A percentile compares a stretch with the other conserved stretches of the same genome.
These are phyloP conservation scores for Cucurbita maxima DNA, from an alignment of 306 rosid species.

Conservation along the genomic window DNA sequence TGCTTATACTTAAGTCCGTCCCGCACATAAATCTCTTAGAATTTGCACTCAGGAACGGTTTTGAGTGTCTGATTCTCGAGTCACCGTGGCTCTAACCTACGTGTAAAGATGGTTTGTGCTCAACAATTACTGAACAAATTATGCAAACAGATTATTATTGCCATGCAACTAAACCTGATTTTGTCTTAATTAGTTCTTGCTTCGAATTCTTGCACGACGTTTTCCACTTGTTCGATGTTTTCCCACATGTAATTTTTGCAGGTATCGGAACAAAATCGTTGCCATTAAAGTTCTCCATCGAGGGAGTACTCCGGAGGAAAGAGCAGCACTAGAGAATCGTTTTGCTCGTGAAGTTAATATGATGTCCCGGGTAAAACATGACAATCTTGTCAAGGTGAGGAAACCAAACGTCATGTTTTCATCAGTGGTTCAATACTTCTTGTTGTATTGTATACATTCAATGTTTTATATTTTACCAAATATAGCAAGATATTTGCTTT, in stretches of 20 bases:
- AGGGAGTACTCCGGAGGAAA: slow-evolving; percentile 69
- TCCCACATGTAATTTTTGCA: slow-evolving; percentile 23
- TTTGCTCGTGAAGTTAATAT: slow-evolving; percentile 86
- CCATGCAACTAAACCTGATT: not conserved
- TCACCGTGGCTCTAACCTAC: not conserved
- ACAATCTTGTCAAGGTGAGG: slow-evolving; percentile 79
- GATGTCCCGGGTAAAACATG: slow-evolving; percentile 96
- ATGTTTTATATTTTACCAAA: slow-evolving; percentile 7
- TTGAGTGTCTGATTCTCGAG: not conserved
- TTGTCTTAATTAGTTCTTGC: not conserved
- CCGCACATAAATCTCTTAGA: not conserved
- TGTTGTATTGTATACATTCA: not conserved
- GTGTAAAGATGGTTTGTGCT: not conserved
- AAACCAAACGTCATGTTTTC: not conserved
- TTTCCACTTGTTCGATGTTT: not conserved
- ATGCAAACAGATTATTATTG: not conserved
- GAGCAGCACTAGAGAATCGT: slow-evolving; percentile 69
- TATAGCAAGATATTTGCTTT: slow-evolving; percentile 9
- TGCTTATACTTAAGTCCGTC: not conserved
- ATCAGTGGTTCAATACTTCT: not conserved
- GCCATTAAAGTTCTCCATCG: slow-evolving; percentile 84
- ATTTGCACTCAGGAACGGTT: not conserved
- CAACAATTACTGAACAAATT: not conserved
- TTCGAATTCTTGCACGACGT: not conserved
- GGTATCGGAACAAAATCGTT: slow-evolving; percentile 67